Evolutionary conservation across 371 early-diverging fungal genomes (phyloP), one percentile per base, ranked within the genome.

Genomic region (Mortierella sp.): DNA sequence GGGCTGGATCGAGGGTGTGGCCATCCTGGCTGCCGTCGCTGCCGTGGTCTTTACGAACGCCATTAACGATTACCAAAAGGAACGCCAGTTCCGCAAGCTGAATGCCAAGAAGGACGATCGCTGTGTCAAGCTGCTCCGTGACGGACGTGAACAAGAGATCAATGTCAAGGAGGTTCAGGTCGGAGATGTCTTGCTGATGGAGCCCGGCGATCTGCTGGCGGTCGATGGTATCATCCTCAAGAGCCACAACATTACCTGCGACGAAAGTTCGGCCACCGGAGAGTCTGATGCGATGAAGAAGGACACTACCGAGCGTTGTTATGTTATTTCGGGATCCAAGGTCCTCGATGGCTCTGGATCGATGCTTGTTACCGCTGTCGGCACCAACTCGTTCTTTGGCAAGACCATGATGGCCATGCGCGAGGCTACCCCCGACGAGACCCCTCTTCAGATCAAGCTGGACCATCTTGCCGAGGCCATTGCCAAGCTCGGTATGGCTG

Each of bases 41-140:
- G 94, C 97, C 31, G 98, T 99, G 13, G 91, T 98, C 52, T 88
- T 95, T 19, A 96, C 98, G 66, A 97, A 97, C 66, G 95, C 97
- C 41, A 93, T 96, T 80, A 99, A 98, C 80, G 98, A 99, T 86
- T 98, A 95, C 88, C 93, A 95, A 86, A 97, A 98, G 87, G 98
- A 98, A 86, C 89, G 88, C 65, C 97, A 98, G 87, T 98, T 99
- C 89, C 95, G 95, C 73, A 93, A 94, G 79, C 92, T 99, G 55
- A 95, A 94, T 79, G 94, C 95, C 70, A 97, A 96, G 85, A 96
- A 95, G 85, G 96, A 96, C 70, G 97, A 97, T 84, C 93, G 96
- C 64, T 85, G 81, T 1, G 95, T 97, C 76, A 96, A 95, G 85
- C 67, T 92, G 29, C 77, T 92, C 34, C 92, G 96, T 67, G 91